Evolutionary conservation across 805 yeast species (phyloP), one percentile per base, ranked within the genome.

Genomic region (Lachancea quebecensis): DNA sequence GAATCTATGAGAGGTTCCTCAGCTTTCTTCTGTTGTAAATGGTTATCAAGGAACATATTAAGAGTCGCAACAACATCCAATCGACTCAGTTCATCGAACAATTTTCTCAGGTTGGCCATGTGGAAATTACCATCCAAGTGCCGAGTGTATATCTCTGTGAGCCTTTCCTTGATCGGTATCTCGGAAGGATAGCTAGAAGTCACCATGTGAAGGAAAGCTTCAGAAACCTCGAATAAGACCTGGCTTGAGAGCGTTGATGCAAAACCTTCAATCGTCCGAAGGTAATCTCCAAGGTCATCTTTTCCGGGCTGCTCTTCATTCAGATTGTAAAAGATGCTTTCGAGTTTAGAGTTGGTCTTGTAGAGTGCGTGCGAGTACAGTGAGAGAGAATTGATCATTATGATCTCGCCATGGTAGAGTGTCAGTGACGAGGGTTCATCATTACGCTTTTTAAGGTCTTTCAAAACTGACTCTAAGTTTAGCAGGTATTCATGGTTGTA

Each of bases 381-480:
- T 51, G 56, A 47, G 53, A 60, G 27, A 64, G 57, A 12, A 60
- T 48, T 61, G 35, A 62, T 52, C 15, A 62, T 41, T 31, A 62
- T 46, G 9, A 64, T 46, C 25, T 55, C 66, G 14, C 57, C 62
- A 1, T 64, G 58, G 35, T 68, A 72, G 18, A 69, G 52, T n/a
- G 65, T 63, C 1, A 84, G 56, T 1, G 79, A 67, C 33, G 86
- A 68, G 0, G 82, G 72, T 55, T 85, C 93, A 47, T 74, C 72
- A 15, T 79, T 70, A 39, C 73, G 72, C 47, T 75, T 82, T 47
- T 74, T 75, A 43, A 85, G 70, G 55, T 89, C 96, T 45, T 75
- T 77, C 58, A 95, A 82, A 21, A 89, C 68, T 2, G 85, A 72
- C 47, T 80, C 82, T 46, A 90, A 74, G 48, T 82, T 78, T 30